Evolutionary conservation across 2,329 filamentous ascomycete genomes (phyloP).

Genomic region (Monosporascus sp.): DNA sequence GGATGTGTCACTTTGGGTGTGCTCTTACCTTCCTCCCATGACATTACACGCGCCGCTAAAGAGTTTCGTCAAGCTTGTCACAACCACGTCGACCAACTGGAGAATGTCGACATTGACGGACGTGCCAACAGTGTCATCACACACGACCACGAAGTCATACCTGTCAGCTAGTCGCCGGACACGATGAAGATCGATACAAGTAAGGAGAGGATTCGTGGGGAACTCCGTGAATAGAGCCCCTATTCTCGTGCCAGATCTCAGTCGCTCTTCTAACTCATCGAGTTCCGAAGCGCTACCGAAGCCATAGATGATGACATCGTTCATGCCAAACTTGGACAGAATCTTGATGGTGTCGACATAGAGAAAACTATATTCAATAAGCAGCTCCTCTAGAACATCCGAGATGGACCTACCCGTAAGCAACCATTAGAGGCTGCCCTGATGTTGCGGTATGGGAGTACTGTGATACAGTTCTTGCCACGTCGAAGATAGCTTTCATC

Average conservation of each 20-base stretch:
- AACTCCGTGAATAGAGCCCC: neutral
- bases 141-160: neutral
- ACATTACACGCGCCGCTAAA: neutral
- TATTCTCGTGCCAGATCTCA: neutral
- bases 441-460: neutral
- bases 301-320: neutral
- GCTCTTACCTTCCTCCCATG: neutral
- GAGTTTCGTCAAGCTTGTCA: neutral
- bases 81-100: neutral
- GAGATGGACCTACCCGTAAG: neutral
- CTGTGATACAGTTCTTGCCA: neutral
- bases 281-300: neutral
- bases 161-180: neutral
- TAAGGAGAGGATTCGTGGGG: neutral
- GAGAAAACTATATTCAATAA: neutral
- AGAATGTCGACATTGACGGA: neutral
- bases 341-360: neutral
- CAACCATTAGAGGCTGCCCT: neutral
- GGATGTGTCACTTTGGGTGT: neutral
- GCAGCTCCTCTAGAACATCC: neutral
- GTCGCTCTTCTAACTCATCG: neutral
- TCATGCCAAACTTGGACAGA: neutral
- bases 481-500: neutral
- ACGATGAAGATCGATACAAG: neutral
- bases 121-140: neutral